Evolutionary conservation across 164 flowering plant genomes (phyloP), one percentile per base, ranked within the genome.

Genomic region (Chimonanthus praecox): DNA sequence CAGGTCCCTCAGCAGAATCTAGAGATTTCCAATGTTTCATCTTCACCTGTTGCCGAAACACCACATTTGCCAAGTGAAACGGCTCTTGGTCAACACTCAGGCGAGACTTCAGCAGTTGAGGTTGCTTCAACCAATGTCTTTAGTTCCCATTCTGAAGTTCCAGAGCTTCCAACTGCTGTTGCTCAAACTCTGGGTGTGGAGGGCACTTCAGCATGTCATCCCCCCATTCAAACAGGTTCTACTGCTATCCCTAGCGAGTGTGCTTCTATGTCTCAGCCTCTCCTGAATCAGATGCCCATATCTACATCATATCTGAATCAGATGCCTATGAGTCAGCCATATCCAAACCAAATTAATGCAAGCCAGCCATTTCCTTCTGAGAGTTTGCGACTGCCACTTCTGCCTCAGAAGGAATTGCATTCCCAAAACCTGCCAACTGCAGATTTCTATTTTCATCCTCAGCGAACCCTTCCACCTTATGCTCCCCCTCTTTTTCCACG

Each of bases 401-500:
- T 63, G 49, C 49, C 74, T 15, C 33, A 67, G 7, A 71, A 51
- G 61, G 79, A 76, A 18, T 54, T 74, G 13, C 80, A 73, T 6
- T 71, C 67, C 54, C 69, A 66, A 9, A 63, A 60, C 76, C 47
- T 46, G 75, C 13, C 85, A 61, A n/a, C 71, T 33, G 69, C 20
- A 15, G 72, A 49, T 15, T 58, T 70, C 47, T 62, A 60, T 43
- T 70, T 75, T 80, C 80, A 71, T 21, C 47, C 77, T 74, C 79
- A 76, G 43, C 75, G 68, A 67, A 81, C 75, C 5, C 77, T 77
- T 62, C 68, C 58, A 6, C 68, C 69, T 47, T 13, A 45, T 33
- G 48, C 67, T 46, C 77, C 82, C 62, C 80, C 74, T 71, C 80
- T 82, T 15, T 76, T 58, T 44, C 68, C 84, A 51, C 83, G 78